Evolutionary conservation across 768 basidiomycete species (phyloP), one percentile per base, ranked within the genome.

Genomic region (Termitomyces sp.): DNA sequence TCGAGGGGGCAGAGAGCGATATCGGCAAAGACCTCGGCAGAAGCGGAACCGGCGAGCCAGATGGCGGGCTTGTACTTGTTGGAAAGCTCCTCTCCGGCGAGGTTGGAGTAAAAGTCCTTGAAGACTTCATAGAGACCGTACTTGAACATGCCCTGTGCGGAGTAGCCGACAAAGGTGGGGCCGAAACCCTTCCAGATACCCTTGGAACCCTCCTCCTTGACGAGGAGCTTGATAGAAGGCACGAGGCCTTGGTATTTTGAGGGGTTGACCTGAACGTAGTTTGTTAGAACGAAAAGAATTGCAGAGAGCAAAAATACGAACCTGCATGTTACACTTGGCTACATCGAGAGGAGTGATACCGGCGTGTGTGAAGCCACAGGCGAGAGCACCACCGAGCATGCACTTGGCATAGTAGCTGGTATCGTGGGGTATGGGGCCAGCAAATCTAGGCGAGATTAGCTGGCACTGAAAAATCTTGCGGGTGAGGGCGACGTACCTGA

Each of bases 81-180:
- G 28, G 90, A 73, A 45, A 84, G 78, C 73, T 94, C 91, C 75
- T 96, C 88, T 56, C 95, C 95, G 64, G 93, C 88, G 66, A 89
- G 71, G 84, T 95, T 95, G 83, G 87, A 87, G 84, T 95, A 96
- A 65, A 72, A 61, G 75, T 97, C 95, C 83, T 96, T 98, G 91
- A 96, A 98, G 71, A 91, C 75, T 78, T 98, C 95, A 75, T 97
- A 97, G 74, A 96, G 91, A 80, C 96, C 96, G 75, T 93, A 97
- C 79, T 98, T 98, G 90, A 96, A 94, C 86, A 95, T 89, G 73
- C 96, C 96, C 79, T 97, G 96, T 69, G 94, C 84, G 9, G 93
- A 92, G 81, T 96, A 96, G 65, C 96, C 94, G 76, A 96, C 81
- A 64, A 94, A 81, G 62, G 96, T 98, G 57, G 96, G 96, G 40